Conservation (phyloP, 164 flowering plant genomes). For the Kalanchoe fedtschenkoi region DNA sequence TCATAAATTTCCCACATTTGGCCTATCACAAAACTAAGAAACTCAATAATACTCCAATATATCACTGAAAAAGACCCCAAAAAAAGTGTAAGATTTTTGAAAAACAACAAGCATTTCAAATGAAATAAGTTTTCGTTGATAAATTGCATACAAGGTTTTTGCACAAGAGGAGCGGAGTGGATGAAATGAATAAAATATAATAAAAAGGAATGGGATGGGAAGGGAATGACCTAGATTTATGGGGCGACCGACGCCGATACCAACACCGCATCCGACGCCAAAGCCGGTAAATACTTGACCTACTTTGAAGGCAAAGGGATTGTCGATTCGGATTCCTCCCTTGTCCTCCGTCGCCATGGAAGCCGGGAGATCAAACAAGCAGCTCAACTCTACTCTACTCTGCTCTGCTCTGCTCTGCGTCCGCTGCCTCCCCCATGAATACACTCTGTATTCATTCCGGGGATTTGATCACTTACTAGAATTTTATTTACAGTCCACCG, state of each 20-base stretch:
- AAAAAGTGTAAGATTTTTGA: no score
- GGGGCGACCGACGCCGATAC: slow-evolving; percentile 85
- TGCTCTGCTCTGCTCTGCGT: no score
- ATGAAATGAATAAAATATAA: neutral
- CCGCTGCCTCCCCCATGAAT: no score
- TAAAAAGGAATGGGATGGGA: neutral
- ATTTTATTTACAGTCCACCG: no score
- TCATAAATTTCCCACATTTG: neutral
- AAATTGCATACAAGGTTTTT: neutral
- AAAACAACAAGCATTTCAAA: no score
- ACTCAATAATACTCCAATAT: no score
- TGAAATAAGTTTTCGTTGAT: no score
- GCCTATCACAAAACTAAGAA: neutral
- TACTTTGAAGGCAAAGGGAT: slow-evolving; percentile 80
- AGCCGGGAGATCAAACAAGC: no score
- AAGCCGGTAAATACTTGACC: slow-evolving; percentile 93
- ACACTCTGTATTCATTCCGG: no score
- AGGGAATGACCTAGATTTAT: slow-evolving; percentile 50
- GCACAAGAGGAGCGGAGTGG: neutral
- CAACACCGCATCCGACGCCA: slow-evolving; percentile 93
- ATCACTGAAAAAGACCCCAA: neutral
- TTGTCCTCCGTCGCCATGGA: no score
- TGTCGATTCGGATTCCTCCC: slow-evolving; percentile 36
- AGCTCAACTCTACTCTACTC: no score
- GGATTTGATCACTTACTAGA: no score